phyloP scores from a whole-genome alignment of 371 early-diverging fungal genomes.

The Mucor indicus region DNA sequence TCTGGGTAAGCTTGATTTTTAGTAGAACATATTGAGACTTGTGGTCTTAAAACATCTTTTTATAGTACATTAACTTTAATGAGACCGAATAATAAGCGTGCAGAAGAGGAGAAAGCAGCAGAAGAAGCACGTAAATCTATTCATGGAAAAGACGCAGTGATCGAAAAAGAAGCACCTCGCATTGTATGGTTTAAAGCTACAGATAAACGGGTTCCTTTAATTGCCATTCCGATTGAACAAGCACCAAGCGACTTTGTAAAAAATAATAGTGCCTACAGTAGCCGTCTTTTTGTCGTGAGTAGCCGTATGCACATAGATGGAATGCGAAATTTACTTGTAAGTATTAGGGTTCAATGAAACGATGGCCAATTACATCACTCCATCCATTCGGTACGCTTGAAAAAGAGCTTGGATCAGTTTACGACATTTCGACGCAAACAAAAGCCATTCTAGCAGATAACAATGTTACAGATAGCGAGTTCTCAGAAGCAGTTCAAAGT shows the following conservation, averaged over 20 bases:
- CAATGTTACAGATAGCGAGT: slow-evolving; percentile 53
- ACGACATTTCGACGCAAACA: slow-evolving; percentile 65
- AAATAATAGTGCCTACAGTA: slow-evolving; percentile 49
- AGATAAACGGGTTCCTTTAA: slow-evolving; percentile 76
- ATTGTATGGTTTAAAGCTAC: slow-evolving; percentile 85
- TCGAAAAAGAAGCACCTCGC: slow-evolving; percentile 34
- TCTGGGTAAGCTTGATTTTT: slow-evolving; percentile 50
- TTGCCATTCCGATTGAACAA: slow-evolving; percentile 70
- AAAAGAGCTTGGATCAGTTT: slow-evolving; percentile 64
- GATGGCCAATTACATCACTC: slow-evolving; percentile 70
- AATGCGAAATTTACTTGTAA: no score
- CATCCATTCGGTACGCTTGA: slow-evolving; percentile 73
- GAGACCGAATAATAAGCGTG: slow-evolving; percentile 60
- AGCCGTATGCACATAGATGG: no score
- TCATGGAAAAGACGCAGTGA: slow-evolving; percentile 8
- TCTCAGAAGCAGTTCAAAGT: slow-evolving; percentile 58
- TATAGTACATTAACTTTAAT: slow-evolving; percentile 49
- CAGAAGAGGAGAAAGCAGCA: slow-evolving; percentile 43
- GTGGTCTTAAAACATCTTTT: no score
- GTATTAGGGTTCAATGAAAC: slow-evolving; percentile 52
- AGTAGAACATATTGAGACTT: no score
- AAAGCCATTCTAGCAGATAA: slow-evolving; percentile 70
- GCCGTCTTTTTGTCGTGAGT: slow-evolving; percentile 47
- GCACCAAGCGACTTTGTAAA: slow-evolving; percentile 67
- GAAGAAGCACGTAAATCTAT: slow-evolving; percentile 6